phyloP scores from a whole-genome alignment of 257 asterid species.

The Solanum peruvianum region DNA sequence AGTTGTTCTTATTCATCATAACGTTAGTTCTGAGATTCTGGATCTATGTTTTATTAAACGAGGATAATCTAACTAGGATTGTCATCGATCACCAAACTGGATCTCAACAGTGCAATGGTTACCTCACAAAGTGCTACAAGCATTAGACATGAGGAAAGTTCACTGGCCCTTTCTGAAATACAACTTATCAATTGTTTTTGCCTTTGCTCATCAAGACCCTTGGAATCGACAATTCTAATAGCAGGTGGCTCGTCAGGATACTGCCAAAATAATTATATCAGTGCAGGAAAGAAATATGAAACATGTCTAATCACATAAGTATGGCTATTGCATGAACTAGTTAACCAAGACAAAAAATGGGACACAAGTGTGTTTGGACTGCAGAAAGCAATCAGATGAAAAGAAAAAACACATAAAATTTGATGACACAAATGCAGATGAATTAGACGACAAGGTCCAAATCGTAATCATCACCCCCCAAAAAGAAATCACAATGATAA shows the following conservation, averaged over 20 bases:
- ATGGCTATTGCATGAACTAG: neutral
- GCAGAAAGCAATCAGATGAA: neutral
- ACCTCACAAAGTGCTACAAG: constrained; percentile 95
- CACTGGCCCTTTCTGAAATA: constrained; percentile 44
- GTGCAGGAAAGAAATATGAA: neutral
- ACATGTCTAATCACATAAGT: neutral
- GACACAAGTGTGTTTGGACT: neutral
- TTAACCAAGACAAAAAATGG: neutral
- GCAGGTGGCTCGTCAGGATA: constrained; percentile 81
- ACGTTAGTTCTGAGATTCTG: neutral
- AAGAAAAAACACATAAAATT: neutral
- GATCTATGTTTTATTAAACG: neutral
- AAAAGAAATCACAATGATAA: neutral
- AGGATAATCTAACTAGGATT: neutral
- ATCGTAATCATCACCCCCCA: neutral
- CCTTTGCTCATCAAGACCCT: constrained; percentile 80
- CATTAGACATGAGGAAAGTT: constrained; percentile 70
- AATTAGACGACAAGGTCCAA: neutral
- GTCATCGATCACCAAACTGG: neutral
- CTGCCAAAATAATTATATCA: constrained; percentile 29
- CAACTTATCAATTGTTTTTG: constrained; percentile 45
- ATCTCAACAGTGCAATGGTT: constrained; percentile 3
- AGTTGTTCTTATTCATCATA: neutral
- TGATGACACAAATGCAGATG: neutral
- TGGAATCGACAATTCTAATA: constrained; percentile 56